A percentile compares a stretch with the other conserved stretches of the same genome.
Conservation (phyloP, 2,329 filamentous ascomycete genomes). For the Trichoderma citrinoviride region DNA sequence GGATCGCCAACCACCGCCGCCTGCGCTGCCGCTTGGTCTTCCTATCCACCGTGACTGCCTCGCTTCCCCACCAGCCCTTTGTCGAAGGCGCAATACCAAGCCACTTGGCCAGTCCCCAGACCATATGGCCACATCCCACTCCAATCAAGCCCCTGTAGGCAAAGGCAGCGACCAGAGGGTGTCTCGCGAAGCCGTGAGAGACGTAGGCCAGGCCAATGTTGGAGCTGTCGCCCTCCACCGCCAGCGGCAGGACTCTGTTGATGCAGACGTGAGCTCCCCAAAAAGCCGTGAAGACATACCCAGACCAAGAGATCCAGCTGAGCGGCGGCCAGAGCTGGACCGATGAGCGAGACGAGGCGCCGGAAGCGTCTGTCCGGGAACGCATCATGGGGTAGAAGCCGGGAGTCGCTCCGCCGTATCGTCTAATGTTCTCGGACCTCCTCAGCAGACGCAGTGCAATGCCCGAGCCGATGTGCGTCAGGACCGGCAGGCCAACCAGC, state of each 20-base stretch:
- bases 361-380: conserved; percentile 29
- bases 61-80: conserved; percentile 46
- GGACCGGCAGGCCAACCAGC: conserved; percentile 71
- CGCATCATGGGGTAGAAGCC: conserved; percentile 45
- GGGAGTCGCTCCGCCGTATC: conserved; percentile 70
- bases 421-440: conserved; percentile 64
- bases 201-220: conserved; percentile 82
- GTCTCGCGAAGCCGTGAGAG: conserved; percentile 76
- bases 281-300: conserved; percentile 66
- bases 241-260: conserved; percentile 72
- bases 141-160: conserved; percentile 68
- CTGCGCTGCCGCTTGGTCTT: conserved; percentile 54
- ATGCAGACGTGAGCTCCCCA: conserved; percentile 69
- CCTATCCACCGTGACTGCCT: conserved; percentile 46
- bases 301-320: conserved; percentile 67
- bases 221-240: conserved; percentile 79
- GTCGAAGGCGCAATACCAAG: conserved; percentile 61
- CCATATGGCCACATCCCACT: conserved; percentile 71
- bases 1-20: conserved; percentile 68
- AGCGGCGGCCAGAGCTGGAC: conserved; percentile 63
- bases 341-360: conserved; percentile 29
- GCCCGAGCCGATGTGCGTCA: conserved; percentile 74
- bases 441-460: conserved; percentile 73
- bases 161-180: conserved; percentile 62
- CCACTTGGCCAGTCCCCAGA: conserved; percentile 86